Conservation (phyloP, 495 filamentous ascomycete genomes). For the Polyplosphaeria fusca region DNA sequence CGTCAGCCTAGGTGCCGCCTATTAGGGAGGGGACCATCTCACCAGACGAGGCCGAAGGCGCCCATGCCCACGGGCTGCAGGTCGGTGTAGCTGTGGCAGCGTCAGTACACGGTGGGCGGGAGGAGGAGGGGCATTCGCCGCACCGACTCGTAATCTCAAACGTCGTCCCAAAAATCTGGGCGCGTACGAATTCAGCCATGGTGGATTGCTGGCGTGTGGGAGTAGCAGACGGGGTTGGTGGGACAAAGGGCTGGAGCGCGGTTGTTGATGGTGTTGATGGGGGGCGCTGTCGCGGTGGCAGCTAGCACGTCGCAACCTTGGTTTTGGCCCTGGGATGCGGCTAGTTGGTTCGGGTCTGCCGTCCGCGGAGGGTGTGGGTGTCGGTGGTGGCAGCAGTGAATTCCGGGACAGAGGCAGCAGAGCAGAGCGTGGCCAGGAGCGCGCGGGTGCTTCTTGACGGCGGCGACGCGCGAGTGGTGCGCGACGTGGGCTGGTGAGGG, state of each 20-base stretch:
- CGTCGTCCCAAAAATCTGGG: constrained; percentile 98
- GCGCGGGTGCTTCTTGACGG: not conserved
- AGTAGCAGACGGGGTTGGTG: constrained; percentile 5
- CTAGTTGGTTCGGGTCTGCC: too few relatives aligned
- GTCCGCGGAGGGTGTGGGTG: not conserved
- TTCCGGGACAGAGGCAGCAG: not conserved
- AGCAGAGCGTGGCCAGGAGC: not conserved
- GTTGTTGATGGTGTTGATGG: not conserved
- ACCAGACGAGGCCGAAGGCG: constrained; percentile 98
- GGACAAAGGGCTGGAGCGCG: constrained; percentile 4
- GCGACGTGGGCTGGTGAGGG: not conserved
- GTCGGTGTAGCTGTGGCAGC: constrained; percentile 78
- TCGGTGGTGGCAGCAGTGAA: not conserved
- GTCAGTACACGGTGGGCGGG: constrained; percentile 8
- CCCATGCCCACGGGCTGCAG: constrained; percentile 99
- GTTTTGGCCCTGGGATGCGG: not conserved
- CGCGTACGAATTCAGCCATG: constrained; percentile 83
- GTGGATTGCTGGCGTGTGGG: constrained; percentile 3
- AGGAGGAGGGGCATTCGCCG: constrained; percentile 26
- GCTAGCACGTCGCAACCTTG: too few relatives aligned
- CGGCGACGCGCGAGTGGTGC: not conserved
- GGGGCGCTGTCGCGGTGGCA: not conserved
- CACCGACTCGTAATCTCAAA: constrained; percentile 99
- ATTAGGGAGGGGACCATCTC: constrained; percentile 24
- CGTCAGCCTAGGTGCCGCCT: constrained; percentile 3